Evolutionary conservation across 148 eudicot species (phyloP).

Genomic region (Diospyros kaki): DNA sequence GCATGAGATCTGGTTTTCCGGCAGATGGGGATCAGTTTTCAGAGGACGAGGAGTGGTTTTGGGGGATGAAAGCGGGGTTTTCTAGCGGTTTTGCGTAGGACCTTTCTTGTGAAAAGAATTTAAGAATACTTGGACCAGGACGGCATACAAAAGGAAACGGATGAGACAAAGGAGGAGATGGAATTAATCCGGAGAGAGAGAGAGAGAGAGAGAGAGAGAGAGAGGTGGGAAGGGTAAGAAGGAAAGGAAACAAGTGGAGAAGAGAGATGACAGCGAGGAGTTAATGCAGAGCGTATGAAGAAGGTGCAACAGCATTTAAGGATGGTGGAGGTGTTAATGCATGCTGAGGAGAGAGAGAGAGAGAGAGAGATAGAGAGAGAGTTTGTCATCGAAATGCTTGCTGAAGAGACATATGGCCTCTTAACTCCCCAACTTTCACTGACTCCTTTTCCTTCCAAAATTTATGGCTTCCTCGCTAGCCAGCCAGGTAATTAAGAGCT

Average conservation of each 20-base stretch:
- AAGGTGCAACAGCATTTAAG: constrained; percentile 30
- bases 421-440: constrained; percentile 13
- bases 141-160: constrained; percentile 13
- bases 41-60: background rate
- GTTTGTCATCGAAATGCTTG: constrained; percentile 6
- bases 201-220: constrained; percentile 3
- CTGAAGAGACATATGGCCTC: constrained; percentile 14
- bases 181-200: constrained; percentile 7
- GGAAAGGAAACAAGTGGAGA: constrained; percentile 15
- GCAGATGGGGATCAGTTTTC: constrained; percentile 10
- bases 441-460: background rate
- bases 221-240: constrained; percentile 13
- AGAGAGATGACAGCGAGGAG: constrained; percentile 32
- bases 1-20: constrained; percentile 12
- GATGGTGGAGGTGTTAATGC: constrained; percentile 19
- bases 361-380: background rate
- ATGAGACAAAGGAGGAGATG: constrained; percentile 10
- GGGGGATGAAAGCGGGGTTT: background rate
- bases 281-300: constrained; percentile 28
- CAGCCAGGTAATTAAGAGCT: no score
- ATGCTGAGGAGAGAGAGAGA: constrained; percentile 23
- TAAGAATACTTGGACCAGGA: constrained; percentile 21
- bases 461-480: no score
- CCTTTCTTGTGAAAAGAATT: constrained; percentile 49
- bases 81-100: background rate